phyloP scores from a whole-genome alignment of 2,329 filamentous ascomycete genomes.

The Cladosporium sp. region DNA sequence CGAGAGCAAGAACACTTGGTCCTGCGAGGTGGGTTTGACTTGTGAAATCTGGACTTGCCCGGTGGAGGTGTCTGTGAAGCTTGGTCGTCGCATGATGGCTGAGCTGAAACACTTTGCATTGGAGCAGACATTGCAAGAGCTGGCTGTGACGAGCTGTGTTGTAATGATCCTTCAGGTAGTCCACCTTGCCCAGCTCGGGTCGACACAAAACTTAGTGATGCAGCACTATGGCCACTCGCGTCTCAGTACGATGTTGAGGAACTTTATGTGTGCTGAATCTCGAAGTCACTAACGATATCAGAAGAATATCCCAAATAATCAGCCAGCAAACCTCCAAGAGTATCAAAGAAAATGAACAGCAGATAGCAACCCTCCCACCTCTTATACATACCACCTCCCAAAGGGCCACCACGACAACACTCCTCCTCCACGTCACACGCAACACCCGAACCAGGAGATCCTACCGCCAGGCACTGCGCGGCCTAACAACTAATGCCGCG shows the following conservation, averaged over 20 bases:
- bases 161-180: not conserved
- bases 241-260: not conserved
- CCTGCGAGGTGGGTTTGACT: not conserved
- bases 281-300: not conserved
- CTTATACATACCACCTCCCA: not conserved
- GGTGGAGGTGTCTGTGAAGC: not conserved
- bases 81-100: not conserved
- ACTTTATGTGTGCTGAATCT: not conserved
- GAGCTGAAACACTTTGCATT: not conserved
- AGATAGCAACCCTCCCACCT: not conserved
- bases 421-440: slow-evolving; percentile 1
- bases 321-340: not conserved
- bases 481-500: slow-evolving; percentile 10
- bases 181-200: not conserved
- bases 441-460: not conserved
- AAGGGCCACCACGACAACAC: not conserved
- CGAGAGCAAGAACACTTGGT: slow-evolving; percentile 4
- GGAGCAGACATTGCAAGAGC: not conserved
- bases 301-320: not conserved
- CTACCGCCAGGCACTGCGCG: slow-evolving; percentile 5
- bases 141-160: not conserved
- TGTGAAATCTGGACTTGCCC: not conserved
- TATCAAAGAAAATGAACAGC: not conserved
- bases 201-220: not conserved
- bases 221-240: not conserved